Percentiles rank a stretch among this genome's conserved stretches.
These are phyloP conservation scores for Pilobolus umbonatus DNA, from an alignment of 192 early-diverging fungal species.

Conservation along the genomic window DNA sequence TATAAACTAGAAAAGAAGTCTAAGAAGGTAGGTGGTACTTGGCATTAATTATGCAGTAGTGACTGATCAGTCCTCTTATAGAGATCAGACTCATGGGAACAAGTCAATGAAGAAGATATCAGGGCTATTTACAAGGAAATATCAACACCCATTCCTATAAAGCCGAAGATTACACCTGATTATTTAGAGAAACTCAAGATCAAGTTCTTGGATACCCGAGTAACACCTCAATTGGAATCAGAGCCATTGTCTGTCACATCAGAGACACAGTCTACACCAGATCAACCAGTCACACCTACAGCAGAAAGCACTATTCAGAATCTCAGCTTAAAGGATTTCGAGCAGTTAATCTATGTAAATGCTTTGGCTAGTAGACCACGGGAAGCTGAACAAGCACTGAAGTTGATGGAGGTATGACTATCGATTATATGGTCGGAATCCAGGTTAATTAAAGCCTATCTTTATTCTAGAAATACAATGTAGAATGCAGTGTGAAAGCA, in stretches of 20 bases:
- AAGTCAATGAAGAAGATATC: slow-evolving; percentile 7
- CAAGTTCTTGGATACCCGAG: slow-evolving; percentile 34
- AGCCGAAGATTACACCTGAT: slow-evolving; percentile 26
- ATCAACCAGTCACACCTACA: background rate
- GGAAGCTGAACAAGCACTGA: slow-evolving; percentile 63
- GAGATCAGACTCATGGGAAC: background rate
- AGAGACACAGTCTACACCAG: background rate
- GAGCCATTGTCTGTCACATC: too few relatives aligned
- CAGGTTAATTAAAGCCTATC: background rate
- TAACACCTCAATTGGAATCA: background rate
- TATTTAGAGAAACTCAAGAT: slow-evolving; percentile 31
- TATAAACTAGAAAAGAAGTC: slow-evolving; percentile 7
- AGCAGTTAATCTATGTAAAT: slow-evolving; percentile 59
- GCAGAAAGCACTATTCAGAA: background rate
- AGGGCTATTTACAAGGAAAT: slow-evolving; percentile 18
- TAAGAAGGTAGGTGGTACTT: slow-evolving; percentile 9
- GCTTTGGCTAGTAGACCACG: slow-evolving; percentile 49
- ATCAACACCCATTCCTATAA: slow-evolving; percentile 1
- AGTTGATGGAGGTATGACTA: slow-evolving; percentile 40
- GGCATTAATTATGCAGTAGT: background rate
- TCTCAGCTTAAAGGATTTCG: slow-evolving; percentile 33
- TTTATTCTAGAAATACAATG: slow-evolving; percentile 46
- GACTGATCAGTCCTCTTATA: background rate
- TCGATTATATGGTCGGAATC: background rate
- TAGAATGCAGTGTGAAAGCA: slow-evolving; percentile 62